Evolutionary conservation across 345 rosid species (phyloP).

Genomic region (Eucalyptus guilfoylei): DNA sequence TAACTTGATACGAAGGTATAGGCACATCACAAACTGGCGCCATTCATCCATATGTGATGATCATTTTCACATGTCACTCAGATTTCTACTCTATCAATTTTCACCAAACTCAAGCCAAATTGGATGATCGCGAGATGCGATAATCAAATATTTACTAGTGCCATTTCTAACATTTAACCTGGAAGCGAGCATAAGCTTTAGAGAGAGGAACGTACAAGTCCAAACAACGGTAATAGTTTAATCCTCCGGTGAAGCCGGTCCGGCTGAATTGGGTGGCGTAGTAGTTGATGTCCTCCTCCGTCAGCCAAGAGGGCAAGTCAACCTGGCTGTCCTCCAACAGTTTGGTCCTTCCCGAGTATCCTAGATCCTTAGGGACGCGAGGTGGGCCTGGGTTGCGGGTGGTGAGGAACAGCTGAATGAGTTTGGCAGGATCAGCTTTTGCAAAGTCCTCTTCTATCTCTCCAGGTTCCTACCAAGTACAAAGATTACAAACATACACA

Average conservation of each 20-base stretch:
- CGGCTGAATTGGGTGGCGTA: background rate
- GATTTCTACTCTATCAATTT: background rate
- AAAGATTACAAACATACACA: background rate
- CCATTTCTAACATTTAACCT: background rate
- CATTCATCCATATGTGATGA: background rate
- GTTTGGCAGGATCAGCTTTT: constrained; percentile 25
- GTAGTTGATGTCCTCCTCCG: constrained; percentile 16
- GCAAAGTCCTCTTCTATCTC: constrained; percentile 62
- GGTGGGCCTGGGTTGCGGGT: constrained; percentile 31
- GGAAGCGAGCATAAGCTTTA: background rate
- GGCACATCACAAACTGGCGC: background rate
- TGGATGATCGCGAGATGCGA: no score
- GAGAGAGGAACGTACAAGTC: constrained; percentile 3
- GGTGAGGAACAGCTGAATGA: constrained; percentile 23
- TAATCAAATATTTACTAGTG: background rate
- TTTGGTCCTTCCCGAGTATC: constrained; percentile 19
- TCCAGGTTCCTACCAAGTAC: constrained; percentile 35
- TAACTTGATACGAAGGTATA: background rate
- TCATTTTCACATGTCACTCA: background rate
- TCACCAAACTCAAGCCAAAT: background rate
- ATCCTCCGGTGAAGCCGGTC: constrained; percentile 22
- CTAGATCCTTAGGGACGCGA: constrained; percentile 4
- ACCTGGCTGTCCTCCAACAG: background rate
- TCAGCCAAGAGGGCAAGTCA: constrained; percentile 53
- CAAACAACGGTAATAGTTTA: constrained; percentile 28